Conservation (phyloP, 2,329 filamentous ascomycete genomes). For the Colletotrichum sp. region DNA sequence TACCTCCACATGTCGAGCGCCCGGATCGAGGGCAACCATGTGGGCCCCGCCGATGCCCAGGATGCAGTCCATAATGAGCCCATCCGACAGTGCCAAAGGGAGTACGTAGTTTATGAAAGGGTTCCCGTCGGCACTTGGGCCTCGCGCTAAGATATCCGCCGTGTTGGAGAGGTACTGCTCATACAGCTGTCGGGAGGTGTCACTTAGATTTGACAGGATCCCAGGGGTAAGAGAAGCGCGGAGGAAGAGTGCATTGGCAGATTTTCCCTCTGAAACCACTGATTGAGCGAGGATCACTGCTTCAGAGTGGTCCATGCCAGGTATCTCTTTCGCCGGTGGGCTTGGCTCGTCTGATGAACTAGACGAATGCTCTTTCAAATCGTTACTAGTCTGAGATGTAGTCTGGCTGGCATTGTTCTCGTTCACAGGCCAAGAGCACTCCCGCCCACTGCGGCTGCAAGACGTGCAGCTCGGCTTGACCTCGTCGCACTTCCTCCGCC, state of each 20-base stretch:
- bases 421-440: background rate
- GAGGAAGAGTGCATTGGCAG: rapidly evolving
- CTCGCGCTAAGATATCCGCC: background rate
- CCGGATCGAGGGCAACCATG: background rate
- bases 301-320: background rate
- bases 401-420: background rate
- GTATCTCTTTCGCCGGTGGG: rapidly evolving
- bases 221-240: background rate
- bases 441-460: background rate
- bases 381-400: rapidly evolving
- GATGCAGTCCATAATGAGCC: background rate
- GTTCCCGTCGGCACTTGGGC: background rate
- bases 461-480: background rate
- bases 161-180: background rate
- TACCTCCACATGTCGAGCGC: background rate
- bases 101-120: background rate
- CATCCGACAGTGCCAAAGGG: background rate
- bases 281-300: background rate
- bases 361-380: background rate
- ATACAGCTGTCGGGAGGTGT: background rate
- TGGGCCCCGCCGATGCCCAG: background rate
- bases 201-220: background rate
- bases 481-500: background rate
- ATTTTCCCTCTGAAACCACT: rapidly evolving
- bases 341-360: background rate